phyloP scores from a whole-genome alignment of 768 basidiomycete genomes.

The Mycena galopus region DNA sequence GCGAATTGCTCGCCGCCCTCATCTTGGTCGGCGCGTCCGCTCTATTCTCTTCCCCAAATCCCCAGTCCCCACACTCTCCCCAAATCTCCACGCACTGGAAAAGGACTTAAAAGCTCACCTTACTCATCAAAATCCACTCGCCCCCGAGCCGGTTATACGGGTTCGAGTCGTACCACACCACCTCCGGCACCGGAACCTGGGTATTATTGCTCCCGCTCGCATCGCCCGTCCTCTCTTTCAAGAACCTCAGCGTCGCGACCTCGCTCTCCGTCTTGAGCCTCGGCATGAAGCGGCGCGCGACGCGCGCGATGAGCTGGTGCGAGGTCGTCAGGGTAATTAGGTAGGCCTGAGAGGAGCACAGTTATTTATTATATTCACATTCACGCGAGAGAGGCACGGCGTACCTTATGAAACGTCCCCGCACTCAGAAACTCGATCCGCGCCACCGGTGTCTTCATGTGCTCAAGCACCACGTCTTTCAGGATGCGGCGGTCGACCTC shows the following conservation, averaged over 20 bases:
- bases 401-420: constrained; percentile 90
- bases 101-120: constrained; percentile 66
- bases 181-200: constrained; percentile 82
- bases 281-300: constrained; percentile 89
- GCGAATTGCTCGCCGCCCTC: too few relatives aligned
- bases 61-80: too few relatives aligned
- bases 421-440: constrained; percentile 81
- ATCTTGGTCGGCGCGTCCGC: too few relatives aligned
- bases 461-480: constrained; percentile 83
- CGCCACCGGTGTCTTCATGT: constrained; percentile 73
- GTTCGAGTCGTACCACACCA: constrained; percentile 85
- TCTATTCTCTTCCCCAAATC: too few relatives aligned
- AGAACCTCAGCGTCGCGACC: constrained; percentile 86
- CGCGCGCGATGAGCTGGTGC: constrained; percentile 78
- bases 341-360: constrained; percentile 68
- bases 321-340: constrained; percentile 75
- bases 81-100: too few relatives aligned
- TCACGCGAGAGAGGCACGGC: constrained; percentile 13
- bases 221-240: constrained; percentile 75
- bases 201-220: too few relatives aligned
- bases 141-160: constrained; percentile 88
- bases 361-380: background rate
- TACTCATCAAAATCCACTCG: constrained; percentile 90
- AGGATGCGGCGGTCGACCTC: constrained; percentile 81
- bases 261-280: constrained; percentile 90